Conservation (phyloP, 805 yeast genomes). For the Metschnikowia amazonensis region DNA sequence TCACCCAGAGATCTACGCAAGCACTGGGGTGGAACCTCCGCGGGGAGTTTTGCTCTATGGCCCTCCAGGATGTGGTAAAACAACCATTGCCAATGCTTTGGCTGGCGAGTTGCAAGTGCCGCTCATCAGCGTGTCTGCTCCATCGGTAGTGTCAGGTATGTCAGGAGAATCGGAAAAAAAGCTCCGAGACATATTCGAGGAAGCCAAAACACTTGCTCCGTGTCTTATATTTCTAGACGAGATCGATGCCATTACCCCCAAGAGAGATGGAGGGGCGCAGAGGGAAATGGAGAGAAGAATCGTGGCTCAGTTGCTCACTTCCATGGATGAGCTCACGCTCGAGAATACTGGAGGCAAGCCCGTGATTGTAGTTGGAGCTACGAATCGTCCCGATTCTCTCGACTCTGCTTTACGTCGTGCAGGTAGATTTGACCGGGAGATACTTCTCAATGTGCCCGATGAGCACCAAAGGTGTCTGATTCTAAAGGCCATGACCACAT, state of each 20-base stretch:
- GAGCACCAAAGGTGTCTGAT: slow-evolving; percentile 77
- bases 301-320: slow-evolving; percentile 90
- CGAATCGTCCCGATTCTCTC: slow-evolving; percentile 91
- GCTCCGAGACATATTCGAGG: slow-evolving; percentile 87
- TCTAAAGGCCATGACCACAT: slow-evolving; percentile 65
- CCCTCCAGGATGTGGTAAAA: slow-evolving; percentile 99
- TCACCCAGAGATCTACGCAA: slow-evolving; percentile 85
- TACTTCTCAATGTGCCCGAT: slow-evolving; percentile 90
- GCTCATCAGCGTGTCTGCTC: slow-evolving; percentile 86
- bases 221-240: slow-evolving; percentile 92
- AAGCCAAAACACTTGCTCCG: slow-evolving; percentile 86
- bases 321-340: slow-evolving; percentile 87
- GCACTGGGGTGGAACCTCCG: slow-evolving; percentile 94
- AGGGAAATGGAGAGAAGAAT: slow-evolving; percentile 97
- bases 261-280: slow-evolving; percentile 91
- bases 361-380: slow-evolving; percentile 92
- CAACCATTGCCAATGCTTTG: slow-evolving; percentile 90
- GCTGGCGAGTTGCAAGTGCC: slow-evolving; percentile 96
- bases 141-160: slow-evolving; percentile 97
- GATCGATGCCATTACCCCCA: slow-evolving; percentile 97
- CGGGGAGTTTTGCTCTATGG: slow-evolving; percentile 93
- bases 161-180: slow-evolving; percentile 98
- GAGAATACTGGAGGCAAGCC: slow-evolving; percentile 91
- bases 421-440: slow-evolving; percentile 94
- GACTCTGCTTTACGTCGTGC: slow-evolving; percentile 95